Base-by-base conservation (phyloP, 306 rosid species). In the Boehmeria nivea region DNA sequence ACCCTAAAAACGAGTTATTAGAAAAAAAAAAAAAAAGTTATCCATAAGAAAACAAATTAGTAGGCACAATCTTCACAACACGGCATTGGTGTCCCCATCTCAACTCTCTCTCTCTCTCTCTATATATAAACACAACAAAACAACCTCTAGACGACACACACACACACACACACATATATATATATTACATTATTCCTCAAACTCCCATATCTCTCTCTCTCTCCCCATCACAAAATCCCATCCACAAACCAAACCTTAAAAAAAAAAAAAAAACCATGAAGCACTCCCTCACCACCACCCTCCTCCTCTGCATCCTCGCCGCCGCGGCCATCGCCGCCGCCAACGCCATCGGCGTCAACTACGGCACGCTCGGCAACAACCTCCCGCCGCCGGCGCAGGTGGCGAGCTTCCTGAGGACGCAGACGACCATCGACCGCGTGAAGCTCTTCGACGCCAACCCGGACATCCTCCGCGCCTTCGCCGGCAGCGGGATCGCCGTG, bases 381-480 rank as follows among this genome's bases (percentile, higher is more conserved):
- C 95, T 91, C 0, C 95, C 86, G 0, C 60, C 87, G 0, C 85
- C 96, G 0, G 8, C 71, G 0, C 45, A 70, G 48, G 98, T 91
- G 17, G 96, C 64, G 0, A 75, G 80, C 60, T 87, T 87, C 51
- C 47, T 91, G 4, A 80, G 76, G 55, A 76, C 95, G 1, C 62
- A 20, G 28, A 91, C 95, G 11, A 53, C 18, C 59, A 64, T 91
- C n/a, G 78, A 87, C 77, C 17, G 82, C 22, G 79, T 91, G 1
- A 91, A 91, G 80, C 69, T 91, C 81, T 91, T 70, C 69, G 95
- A 87, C 51, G 72, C 79, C 3, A 84, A 43, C 64, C 95, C 99
- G 0, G 82, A 91, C 47, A 78, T 91, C 70, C 76, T 91, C 28
- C 71, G 61, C 0, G 99, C 99, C 1, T 91, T 87, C 27, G 96